Evolutionary conservation across 1,139 yeast species (phyloP), one percentile per base, ranked within the genome.

Genomic region (Suhomyces wounanorum): DNA sequence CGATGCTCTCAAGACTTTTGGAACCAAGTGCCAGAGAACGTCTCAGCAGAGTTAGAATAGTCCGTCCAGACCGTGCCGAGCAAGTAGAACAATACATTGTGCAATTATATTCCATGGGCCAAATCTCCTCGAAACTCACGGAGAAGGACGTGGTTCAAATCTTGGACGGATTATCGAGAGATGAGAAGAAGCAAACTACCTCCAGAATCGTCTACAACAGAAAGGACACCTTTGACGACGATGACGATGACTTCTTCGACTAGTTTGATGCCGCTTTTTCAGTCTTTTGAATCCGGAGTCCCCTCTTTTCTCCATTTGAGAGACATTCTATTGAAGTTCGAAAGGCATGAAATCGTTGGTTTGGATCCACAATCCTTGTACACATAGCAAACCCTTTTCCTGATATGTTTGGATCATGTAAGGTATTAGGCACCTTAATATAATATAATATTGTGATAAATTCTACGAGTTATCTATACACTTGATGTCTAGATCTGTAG

Each of bases 21-120:
- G 89, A 88, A 52, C 85, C 91, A 8, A 83, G 80, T 47, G 99
- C 98, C 1, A 78, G 96, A 48, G 98, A 94, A 66, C 78, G 99
- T 56, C 77, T 94, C 50, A 83, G 94, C 35, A 77, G 99, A 52
- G 96, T 94, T 30, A 77, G 92, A 42, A 82, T 94, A 63, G 99
- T 94, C 40, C 81, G 94, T 62, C 95, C 96, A 2, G 98, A 94
- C 52, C 77, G 98, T 49, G 98, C 96, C 0, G 80, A 82, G 45
- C 89, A 89, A 6, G 97, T 92, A n/a, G 98, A 94, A 64, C 85
- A 86, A 56, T 83, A 92, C 62, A 71, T 94, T 44, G 69, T 87
- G 35, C 82, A 85, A 59, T 70, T 92, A 67, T 89, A 86, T n/a
- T 82, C 84, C 50, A 78, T 87, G 61, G 98, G 98, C 1, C 89